Base-by-base conservation (phyloP, 1,284 basidiomycete species). In the Abortiporus biennis region DNA sequence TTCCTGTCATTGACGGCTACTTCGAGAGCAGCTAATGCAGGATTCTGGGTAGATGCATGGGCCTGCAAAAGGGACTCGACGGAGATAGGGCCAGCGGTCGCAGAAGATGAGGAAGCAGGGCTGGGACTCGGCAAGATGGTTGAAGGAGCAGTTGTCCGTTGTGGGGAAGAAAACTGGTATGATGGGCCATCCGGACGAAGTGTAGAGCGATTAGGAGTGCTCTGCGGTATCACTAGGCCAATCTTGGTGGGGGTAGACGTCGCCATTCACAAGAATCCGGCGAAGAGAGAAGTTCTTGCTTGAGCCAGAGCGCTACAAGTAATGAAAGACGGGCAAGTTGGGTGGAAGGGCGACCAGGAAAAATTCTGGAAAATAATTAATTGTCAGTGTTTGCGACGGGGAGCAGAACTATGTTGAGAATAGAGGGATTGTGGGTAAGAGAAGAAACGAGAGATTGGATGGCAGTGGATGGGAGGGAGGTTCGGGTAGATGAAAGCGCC, bases 1-100 rank as follows among this genome's bases (percentile, higher is more conserved):
- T 92, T 92, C 50, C 90, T 76, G 55, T 94, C 90, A 12, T 71
- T 69, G 20, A 92, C 68, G 3, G 80, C 74, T 45, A 79, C 71
- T 21, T 89, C 85, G 24, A 93, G 71, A 3, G 90, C 87, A 34
- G 78, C 77, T 5, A 74, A 61, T 44, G 69, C 65, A 17, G 85
- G 80, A 59, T 83, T 71, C 21, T 68, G 53, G 0, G 76, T 61
- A 19, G 57, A 53, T 2, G 72, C 68, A 47, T 85, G 70, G 3
- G 67, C 62, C 21, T 68, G 64, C 43, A 88, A 69, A 38, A 85
- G 67, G 17, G 68, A 55, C 2, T 84, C 78, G 36, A 76, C 57
- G 4, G 80, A 69, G 44, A 81, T 57, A 4, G 52, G 48, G 21
- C 59, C 56, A 16, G 59, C 56, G 21, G 56, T 52, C n/a, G 52